Base-by-base conservation (phyloP, 108 stramenopile genomes). In the Cyclotella atomus region DNA sequence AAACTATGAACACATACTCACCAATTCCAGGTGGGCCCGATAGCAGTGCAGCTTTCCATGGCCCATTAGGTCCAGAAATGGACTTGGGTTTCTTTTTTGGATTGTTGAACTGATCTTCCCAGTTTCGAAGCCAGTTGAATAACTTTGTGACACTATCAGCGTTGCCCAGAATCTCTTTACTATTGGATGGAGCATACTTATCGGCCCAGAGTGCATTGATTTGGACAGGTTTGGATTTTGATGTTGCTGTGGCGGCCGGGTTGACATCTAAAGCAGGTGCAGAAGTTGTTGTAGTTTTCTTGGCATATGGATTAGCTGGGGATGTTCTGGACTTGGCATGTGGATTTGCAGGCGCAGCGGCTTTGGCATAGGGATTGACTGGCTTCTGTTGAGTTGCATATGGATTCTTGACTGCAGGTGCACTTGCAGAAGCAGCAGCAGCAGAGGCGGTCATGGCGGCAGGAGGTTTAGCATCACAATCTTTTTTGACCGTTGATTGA, bases 21-120 rank as follows among this genome's bases (percentile, higher is more conserved):
- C 96, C 97, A 76, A 98, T 98, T 33, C 96, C 96, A 12, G 97
- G 97, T n/a, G 97, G 96, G 9, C 97, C 97, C n/a, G 94, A 96
- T 21, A 99, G 79, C 35, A 99, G 82, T 0, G 97, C 97, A 1
- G 97, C 97, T 72, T 93, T 93, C 65, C 81, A 88, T 10, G 89
- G 91, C 15, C 70, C 68, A 36, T 84, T 79, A 41, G 89, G 88
- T 25, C 81, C 83, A 17, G 63, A 59, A 8, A 81, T 30, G 14
- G 45, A 38, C 44, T 76, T 75, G 20, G 61, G 46, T 15, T 60
- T 68, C 15, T 67, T 56, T 14, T 80, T 80, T 50, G 83, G 50
- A 30, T 84, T 83, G 72, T 93, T 93, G 52, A 88, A 92, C 8
- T 61, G 78, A 2, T 57, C 34, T 71, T 95, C 97, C 97, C 99